Conservation (phyloP, 345 rosid genomes). For the Diplotaxis tenuifolia region DNA sequence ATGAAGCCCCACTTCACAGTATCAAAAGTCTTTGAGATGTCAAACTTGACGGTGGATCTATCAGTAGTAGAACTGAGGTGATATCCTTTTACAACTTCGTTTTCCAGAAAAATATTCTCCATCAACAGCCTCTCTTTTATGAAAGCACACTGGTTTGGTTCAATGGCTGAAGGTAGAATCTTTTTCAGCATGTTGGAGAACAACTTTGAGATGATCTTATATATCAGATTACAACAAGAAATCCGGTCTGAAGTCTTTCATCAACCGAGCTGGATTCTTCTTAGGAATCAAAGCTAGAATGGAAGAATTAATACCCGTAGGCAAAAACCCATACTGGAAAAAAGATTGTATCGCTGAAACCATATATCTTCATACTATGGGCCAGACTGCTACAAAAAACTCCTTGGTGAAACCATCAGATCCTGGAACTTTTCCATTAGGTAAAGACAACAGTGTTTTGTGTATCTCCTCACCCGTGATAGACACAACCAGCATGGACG, state of each 20-base stretch:
- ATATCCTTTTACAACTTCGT: background rate
- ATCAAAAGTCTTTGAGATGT: background rate
- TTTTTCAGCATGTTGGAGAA: background rate
- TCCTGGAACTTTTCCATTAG: too few relatives aligned
- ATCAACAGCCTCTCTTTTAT: background rate
- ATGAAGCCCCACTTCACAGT: background rate
- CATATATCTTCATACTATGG: too few relatives aligned
- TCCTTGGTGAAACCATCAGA: too few relatives aligned
- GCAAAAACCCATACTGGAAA: too few relatives aligned
- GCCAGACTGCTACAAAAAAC: too few relatives aligned
- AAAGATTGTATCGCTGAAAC: too few relatives aligned
- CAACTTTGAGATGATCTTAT: background rate
- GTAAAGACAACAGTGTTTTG: too few relatives aligned
- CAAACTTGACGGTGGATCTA: background rate
- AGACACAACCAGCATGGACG: too few relatives aligned
- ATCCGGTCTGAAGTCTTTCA: background rate
- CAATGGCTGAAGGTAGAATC: background rate
- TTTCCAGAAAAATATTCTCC: background rate
- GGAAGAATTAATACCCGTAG: too few relatives aligned
- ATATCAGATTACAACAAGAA: background rate
- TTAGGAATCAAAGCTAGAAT: background rate
- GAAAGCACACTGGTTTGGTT: background rate
- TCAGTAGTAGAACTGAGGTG: background rate
- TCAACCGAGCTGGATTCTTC: background rate
- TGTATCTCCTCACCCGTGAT: too few relatives aligned